These are phyloP conservation scores for Halenospora varia DNA, from an alignment of 495 filamentous ascomycete species.

Conservation along the genomic window DNA sequence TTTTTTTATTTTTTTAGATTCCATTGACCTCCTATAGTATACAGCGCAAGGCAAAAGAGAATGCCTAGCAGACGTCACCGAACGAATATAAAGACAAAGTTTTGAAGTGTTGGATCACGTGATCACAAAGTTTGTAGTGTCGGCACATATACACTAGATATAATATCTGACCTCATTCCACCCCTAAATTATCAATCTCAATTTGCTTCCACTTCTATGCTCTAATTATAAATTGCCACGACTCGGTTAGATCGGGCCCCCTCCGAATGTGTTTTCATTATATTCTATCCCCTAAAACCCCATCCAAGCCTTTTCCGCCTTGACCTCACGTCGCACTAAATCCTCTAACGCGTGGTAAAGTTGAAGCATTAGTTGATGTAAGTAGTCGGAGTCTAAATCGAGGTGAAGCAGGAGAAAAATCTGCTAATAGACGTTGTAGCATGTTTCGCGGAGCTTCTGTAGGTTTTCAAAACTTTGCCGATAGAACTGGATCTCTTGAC, in stretches of 20 bases:
- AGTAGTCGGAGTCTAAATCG: neutral
- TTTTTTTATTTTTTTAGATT: neutral
- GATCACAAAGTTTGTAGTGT: too few relatives aligned
- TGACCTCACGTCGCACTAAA: constrained; percentile 5
- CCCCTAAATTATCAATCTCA: neutral
- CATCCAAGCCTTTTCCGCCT: constrained; percentile 12
- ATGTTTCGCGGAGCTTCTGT: constrained; percentile 13
- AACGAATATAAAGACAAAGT: neutral
- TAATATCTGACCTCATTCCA: neutral
- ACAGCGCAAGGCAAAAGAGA: neutral
- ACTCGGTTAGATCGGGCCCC: constrained; percentile 8
- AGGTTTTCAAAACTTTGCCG: constrained; percentile 15
- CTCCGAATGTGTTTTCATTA: neutral
- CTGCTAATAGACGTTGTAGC: constrained; percentile 15
- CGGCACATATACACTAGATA: too few relatives aligned
- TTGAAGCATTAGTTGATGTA: constrained; percentile 10
- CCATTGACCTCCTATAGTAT: neutral
- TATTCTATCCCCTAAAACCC: constrained; percentile 12
- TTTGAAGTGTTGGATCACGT: too few relatives aligned
- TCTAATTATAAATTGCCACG: neutral
- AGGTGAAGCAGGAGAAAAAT: constrained; percentile 11
- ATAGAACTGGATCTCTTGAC: constrained; percentile 18
- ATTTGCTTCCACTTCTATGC: neutral
- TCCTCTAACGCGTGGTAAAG: constrained; percentile 10
- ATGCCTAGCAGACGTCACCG: neutral